Percentiles rank a stretch among this genome's conserved stretches.
Conservation (phyloP, 495 filamentous ascomycete genomes). For the Xylaria sp. region DNA sequence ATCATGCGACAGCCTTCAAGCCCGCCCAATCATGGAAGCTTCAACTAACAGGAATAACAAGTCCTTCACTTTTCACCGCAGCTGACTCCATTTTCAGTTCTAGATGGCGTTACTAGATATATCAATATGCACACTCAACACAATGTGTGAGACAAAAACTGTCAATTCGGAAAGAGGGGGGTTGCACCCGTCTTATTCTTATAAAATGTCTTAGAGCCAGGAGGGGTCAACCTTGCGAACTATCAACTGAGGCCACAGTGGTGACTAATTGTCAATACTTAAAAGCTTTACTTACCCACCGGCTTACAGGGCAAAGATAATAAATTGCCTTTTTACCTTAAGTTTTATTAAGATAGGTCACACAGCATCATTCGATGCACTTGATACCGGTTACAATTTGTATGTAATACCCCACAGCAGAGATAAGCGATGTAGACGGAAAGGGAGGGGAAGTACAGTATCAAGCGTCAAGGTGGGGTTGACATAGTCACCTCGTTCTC, state of each 20-base stretch:
- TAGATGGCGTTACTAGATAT: background rate
- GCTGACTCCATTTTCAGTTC: slow-evolving; percentile 52
- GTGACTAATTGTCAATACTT: background rate
- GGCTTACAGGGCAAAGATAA: background rate
- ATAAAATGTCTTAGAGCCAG: background rate
- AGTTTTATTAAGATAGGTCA: background rate
- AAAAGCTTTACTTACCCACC: too few species aligned
- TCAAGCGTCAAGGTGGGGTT: slow-evolving; percentile 19
- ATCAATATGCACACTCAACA: background rate
- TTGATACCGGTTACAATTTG: slow-evolving; percentile 17
- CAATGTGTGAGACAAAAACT: background rate
- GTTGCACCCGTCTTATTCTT: background rate
- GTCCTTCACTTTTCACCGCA: slow-evolving; percentile 69
- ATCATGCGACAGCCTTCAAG: slow-evolving; percentile 13
- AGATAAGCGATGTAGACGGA: slow-evolving; percentile 18
- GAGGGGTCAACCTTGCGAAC: slow-evolving; percentile 1
- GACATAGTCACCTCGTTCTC: slow-evolving; percentile 3
- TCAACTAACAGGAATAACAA: slow-evolving; percentile 70
- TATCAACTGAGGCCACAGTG: background rate
- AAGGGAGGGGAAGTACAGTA: slow-evolving; percentile 7
- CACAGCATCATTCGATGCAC: background rate
- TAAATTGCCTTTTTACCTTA: too few species aligned
- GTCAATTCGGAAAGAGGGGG: background rate
- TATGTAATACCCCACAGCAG: slow-evolving; percentile 22
- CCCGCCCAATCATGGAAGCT: background rate